Conservation (phyloP, 495 filamentous ascomycete genomes). For the Tuber borchii region DNA sequence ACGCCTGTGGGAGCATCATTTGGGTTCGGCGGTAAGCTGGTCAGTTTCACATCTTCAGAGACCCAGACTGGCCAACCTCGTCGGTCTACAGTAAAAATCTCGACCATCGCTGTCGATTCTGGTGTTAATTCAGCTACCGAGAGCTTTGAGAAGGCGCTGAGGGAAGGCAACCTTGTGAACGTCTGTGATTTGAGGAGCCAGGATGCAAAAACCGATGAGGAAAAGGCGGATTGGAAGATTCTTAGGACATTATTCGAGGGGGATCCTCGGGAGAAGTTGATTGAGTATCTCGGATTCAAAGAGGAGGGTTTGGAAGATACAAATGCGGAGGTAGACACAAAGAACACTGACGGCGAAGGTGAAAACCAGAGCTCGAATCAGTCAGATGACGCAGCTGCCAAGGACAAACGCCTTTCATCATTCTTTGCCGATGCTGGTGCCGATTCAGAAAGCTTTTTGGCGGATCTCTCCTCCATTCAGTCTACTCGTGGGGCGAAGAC, state of each 20-base stretch:
- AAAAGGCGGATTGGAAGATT: slow-evolving; percentile 92
- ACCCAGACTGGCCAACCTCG: slow-evolving; percentile 54
- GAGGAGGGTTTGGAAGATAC: slow-evolving; percentile 51
- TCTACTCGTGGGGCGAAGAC: slow-evolving; percentile 72
- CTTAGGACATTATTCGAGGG: slow-evolving; percentile 79
- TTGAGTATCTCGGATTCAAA: slow-evolving; percentile 80
- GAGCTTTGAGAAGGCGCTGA: slow-evolving; percentile 75
- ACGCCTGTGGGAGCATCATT: slow-evolving; percentile 81
- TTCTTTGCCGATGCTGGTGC: slow-evolving; percentile 70
- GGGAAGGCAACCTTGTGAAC: slow-evolving; percentile 64
- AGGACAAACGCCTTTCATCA: slow-evolving; percentile 63
- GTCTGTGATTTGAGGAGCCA: slow-evolving; percentile 76
- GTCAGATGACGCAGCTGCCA: slow-evolving; percentile 47
- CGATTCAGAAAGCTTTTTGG: slow-evolving; percentile 73
- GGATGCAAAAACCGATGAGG: slow-evolving; percentile 70
- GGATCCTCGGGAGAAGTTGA: slow-evolving; percentile 70
- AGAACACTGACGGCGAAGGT: slow-evolving; percentile 42
- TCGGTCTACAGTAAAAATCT: slow-evolving; percentile 74
- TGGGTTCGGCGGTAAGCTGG: slow-evolving; percentile 89
- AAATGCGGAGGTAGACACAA: slow-evolving; percentile 46
- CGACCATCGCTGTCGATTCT: slow-evolving; percentile 78
- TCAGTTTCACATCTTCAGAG: slow-evolving; percentile 61
- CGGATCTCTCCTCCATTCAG: slow-evolving; percentile 67
- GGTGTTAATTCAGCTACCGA: slow-evolving; percentile 75
- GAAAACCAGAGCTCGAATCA: slow-evolving; percentile 44